Percentiles rank a stretch among this genome's conserved stretches.
phyloP scores from a whole-genome alignment of 2,329 filamentous ascomycete genomes.

The Metarhizium rileyi region DNA sequence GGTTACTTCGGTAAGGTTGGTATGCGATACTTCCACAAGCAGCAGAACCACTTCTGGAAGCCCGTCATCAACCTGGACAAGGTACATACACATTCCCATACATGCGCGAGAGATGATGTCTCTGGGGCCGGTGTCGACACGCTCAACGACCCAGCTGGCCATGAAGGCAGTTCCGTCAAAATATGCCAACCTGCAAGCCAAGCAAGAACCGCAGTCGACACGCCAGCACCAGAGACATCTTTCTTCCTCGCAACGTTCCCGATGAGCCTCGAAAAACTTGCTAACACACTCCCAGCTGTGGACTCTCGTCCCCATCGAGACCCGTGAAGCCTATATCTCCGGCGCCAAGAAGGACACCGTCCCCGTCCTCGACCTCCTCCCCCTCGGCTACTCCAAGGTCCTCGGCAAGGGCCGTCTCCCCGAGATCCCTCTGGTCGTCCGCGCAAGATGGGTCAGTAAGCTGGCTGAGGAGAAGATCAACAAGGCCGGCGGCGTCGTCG shows the following conservation, averaged over 20 bases:
- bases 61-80: slow-evolving; percentile 98
- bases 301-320: slow-evolving; percentile 87
- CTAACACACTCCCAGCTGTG: slow-evolving; percentile 57
- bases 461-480: slow-evolving; percentile 99
- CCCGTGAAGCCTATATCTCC: slow-evolving; percentile 83
- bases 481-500: slow-evolving; percentile 89
- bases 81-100: slow-evolving; percentile 38
- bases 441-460: slow-evolving; percentile 89
- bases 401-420: slow-evolving; percentile 97
- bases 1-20: slow-evolving; percentile 99
- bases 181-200: background rate
- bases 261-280: background rate
- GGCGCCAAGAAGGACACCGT: slow-evolving; percentile 79
- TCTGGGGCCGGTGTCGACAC: background rate
- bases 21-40: slow-evolving; percentile 96
- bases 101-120: background rate
- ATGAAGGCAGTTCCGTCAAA: background rate
- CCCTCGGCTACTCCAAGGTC: slow-evolving; percentile 96
- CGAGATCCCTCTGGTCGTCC: slow-evolving; percentile 86
- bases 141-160: background rate
- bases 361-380: slow-evolving; percentile 94
- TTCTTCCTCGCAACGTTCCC: background rate
- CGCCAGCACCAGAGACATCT: background rate
- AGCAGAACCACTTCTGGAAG: slow-evolving; percentile 95
- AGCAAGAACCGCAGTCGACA: background rate